Conservation (phyloP, 2,329 filamentous ascomycete genomes). For the Pseudocercospora ulei region DNA sequence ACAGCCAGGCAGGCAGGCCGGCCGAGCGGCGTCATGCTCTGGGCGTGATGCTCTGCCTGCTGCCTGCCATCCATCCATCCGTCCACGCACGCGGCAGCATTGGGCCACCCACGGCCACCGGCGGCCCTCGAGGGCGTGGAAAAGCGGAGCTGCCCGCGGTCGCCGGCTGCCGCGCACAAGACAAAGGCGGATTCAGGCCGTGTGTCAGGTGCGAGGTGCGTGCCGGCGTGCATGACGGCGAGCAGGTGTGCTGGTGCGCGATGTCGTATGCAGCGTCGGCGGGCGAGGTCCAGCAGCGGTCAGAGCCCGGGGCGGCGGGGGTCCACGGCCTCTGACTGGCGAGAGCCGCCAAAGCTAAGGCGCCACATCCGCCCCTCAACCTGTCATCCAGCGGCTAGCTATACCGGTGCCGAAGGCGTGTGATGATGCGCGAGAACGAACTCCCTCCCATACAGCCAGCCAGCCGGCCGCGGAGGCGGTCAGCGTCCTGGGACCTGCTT, state of each 20-base stretch:
- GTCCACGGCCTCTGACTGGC: constrained; percentile 12
- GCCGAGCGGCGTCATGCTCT: too few relatives aligned
- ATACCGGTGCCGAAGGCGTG: neutral
- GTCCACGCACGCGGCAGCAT: constrained; percentile 22
- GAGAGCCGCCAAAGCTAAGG: constrained; percentile 4
- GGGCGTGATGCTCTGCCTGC: too few relatives aligned
- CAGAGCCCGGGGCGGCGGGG: constrained; percentile 7
- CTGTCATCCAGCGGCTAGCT: constrained; percentile 7
- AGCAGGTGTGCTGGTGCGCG: constrained; percentile 13
- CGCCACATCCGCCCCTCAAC: constrained; percentile 10
- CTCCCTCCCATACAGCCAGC: too few relatives aligned
- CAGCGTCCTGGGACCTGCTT: constrained; percentile 13
- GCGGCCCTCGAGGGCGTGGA: constrained; percentile 14
- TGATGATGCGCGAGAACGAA: too few relatives aligned
- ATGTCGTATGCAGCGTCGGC: constrained; percentile 16
- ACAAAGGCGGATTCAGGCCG: too few relatives aligned
- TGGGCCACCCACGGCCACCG: constrained; percentile 12
- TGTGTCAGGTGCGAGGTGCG: constrained; percentile 28
- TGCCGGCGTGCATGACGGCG: constrained; percentile 16
- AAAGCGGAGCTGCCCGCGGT: constrained; percentile 19
- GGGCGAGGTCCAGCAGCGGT: constrained; percentile 14
- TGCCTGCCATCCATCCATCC: too few relatives aligned
- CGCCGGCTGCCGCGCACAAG: constrained; percentile 26
- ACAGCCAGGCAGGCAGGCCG: constrained; percentile 30
- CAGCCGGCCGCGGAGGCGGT: neutral